Evolutionary conservation across 2,329 filamentous ascomycete genomes (phyloP), one percentile per base, ranked within the genome.

Genomic region (Fusarium floridanum): DNA sequence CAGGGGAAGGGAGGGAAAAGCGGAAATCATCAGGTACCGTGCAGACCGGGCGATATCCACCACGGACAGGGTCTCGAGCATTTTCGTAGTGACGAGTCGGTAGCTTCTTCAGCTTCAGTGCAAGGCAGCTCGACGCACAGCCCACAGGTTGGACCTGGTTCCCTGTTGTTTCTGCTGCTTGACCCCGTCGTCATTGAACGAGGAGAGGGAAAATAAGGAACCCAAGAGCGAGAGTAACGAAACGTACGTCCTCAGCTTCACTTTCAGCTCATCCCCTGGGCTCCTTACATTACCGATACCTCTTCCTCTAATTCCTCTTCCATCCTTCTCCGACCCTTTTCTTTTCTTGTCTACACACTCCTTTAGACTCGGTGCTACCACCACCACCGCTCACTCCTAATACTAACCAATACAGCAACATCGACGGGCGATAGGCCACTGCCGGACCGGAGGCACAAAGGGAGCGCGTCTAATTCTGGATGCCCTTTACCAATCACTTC

Each of bases 11-110:
- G 73, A 56, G 64, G 64, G n/a, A 64, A 68, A 69, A 67, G 73
- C 50, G 73, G 57, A 73, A 77, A 75, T 78, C 74, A 75, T 70
- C 61, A 76, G 65, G 67, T 67, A 66, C 66, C 64, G 39, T 77
- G 73, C 75, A 77, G 73, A 29, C 66, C 55, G 48, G 20, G 48
- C 43, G 43, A 68, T 48, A 61, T 66, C 63, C 72, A 70, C 67
- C 56, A 61, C 55, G 43, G 59, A 65, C 68, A 53, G 63, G 59
- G 63, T 43, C 65, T 43, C 17, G 22, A 67, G 29, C 17, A 50
- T 66, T 22, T 53, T 57, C 34, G 45, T 59, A 32, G 53, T 39
- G 17, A 53, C 59, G 20, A 57, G 55, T 27, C 41, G 36, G 60
- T 62, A 61, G 53, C 29, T 37, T 32, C 39, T 53, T 20, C 65